These are phyloP conservation scores for Physocladia obscura DNA, from an alignment of 192 early-diverging fungal genomes.

Conservation along the genomic window DNA sequence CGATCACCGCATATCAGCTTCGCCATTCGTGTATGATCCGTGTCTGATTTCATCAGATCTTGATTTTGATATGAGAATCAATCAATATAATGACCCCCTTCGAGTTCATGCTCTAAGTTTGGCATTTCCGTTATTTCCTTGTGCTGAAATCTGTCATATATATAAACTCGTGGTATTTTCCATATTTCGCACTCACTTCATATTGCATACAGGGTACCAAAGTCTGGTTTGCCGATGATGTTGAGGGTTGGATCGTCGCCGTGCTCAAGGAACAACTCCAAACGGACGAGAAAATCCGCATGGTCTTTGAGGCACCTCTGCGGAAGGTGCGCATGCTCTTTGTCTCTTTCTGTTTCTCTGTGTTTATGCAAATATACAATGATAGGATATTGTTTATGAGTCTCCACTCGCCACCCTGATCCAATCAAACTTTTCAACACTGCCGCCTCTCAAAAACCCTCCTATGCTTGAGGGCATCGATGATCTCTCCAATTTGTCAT, in stretches of 20 bases:
- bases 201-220: constrained; percentile 40
- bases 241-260: constrained; percentile 78
- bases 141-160: no score
- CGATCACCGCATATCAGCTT: no score
- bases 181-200: background rate
- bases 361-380: no score
- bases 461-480: constrained; percentile 60
- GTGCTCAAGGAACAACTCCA: constrained; percentile 54
- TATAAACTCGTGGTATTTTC: no score
- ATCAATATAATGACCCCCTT: no score
- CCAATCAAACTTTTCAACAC: constrained; percentile 52
- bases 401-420: constrained; percentile 66
- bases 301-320: constrained; percentile 60
- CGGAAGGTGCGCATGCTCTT: constrained; percentile 44
- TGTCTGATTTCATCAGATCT: no score
- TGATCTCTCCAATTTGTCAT: constrained; percentile 86
- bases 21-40: no score
- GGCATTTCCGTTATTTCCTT: no score
- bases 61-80: no score
- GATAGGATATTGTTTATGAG: constrained; percentile 69
- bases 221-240: constrained; percentile 84
- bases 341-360: background rate
- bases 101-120: no score
- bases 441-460: constrained; percentile 92
- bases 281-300: constrained; percentile 50